Evolutionary conservation across 495 filamentous ascomycete genomes (phyloP), one percentile per base, ranked within the genome.

Genomic region (Talaromyces thailandensis): DNA sequence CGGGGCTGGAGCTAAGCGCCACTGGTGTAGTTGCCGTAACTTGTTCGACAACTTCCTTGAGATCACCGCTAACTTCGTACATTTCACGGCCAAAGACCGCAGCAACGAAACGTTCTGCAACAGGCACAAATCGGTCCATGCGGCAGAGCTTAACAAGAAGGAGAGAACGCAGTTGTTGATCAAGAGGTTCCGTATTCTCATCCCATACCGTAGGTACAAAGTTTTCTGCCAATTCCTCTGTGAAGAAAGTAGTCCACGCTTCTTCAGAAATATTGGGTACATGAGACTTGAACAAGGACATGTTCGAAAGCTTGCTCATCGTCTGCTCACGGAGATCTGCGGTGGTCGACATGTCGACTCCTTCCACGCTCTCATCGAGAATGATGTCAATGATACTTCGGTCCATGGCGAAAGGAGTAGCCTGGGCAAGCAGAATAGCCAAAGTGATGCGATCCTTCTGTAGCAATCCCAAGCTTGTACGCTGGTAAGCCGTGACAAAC

Each of bases 341-440:
- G 55, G 87, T 75, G 3, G 84, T 87, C 16, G 92, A 96, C 32
- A 95, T 78, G 67, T 98, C 95, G 35, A 81, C 79, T 61, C 88
- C 91, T 65, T 89, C 82, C 29, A 93, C 71, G 51, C 84, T 82
- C 61, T 89, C 82, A 69, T 96, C 94, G 4, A 98, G 80, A 43
- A 98, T 89, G 18, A 82, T 79, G 66, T 97, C 94, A 64, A 98
- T 85, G 51, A 98, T 80, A 14, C 79, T 76, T 72, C 91, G 92
- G 70, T 98, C 92, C 89, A 96, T 96, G 66, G 90, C 83, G 77
- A 91, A 96, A 6, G 94, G 92, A 31, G 93, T 87, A 28, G 92
- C 94, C 73, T 96, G 93, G 14, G 92, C 92, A 59, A 99, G 86
- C 52, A 99, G 86, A 79, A 99, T 92, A n/a, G 93, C 95, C 31